A percentile compares a stretch with the other conserved stretches of the same genome.
phyloP scores from a whole-genome alignment of 2,329 filamentous ascomycete genomes.

The Pestalotiopsis sp. region DNA sequence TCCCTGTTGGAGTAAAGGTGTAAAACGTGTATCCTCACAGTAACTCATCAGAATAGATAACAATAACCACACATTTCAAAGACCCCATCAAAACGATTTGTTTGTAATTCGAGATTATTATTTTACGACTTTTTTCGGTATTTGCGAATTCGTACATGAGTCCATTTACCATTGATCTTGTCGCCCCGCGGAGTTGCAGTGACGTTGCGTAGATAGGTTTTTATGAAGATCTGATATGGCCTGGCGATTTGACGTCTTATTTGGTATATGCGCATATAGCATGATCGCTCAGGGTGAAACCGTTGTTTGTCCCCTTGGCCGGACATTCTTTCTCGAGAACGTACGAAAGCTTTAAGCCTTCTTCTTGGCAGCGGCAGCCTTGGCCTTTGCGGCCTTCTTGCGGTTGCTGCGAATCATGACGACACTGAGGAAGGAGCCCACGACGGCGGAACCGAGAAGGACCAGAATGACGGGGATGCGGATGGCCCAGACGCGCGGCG shows the following conservation, averaged over 20 bases:
- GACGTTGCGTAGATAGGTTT: background rate
- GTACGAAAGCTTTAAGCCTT: constrained; percentile 62
- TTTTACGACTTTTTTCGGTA: background rate
- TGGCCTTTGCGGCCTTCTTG: constrained; percentile 95
- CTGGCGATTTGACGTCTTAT: background rate
- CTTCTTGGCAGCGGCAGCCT: constrained; percentile 78
- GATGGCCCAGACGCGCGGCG: constrained; percentile 96
- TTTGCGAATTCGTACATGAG: background rate
- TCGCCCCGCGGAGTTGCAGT: background rate
- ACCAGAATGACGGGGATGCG: constrained; percentile 97
- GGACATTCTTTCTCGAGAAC: background rate
- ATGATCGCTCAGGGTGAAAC: too few relatives aligned
- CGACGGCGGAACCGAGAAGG: constrained; percentile 87
- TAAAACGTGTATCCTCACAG: background rate
- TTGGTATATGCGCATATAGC: background rate
- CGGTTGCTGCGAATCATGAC: constrained; percentile 99
- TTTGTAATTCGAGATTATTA: background rate
- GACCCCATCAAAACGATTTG: background rate
- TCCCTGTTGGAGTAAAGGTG: constrained; percentile 12
- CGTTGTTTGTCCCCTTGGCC: background rate
- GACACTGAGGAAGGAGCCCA: constrained; percentile 92
- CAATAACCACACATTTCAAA: background rate
- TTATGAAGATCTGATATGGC: background rate
- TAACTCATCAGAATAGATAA: background rate
- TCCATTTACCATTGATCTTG: background rate